Evolutionary conservation across 2,329 filamentous ascomycete species (phyloP), one percentile per base, ranked within the genome.

Genomic region (Hymenoscyphus infarciens): DNA sequence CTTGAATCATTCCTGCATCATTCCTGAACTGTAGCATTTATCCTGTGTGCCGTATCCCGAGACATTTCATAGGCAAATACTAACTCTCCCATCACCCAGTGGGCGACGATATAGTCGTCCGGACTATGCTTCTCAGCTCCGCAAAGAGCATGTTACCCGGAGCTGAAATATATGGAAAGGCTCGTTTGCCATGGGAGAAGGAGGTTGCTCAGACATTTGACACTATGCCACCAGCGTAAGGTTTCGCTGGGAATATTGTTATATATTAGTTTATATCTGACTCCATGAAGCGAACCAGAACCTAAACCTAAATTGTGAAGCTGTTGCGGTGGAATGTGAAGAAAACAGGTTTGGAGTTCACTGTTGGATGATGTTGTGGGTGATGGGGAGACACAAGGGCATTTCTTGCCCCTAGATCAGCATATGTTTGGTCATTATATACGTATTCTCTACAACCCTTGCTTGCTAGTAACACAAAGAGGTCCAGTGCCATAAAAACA

Each of bases 121-220:
- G 83, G 58, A 86, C 82, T 3, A 78, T 75, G 1, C 68, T 83
- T 52, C 71, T 84, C 13, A 75, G 82, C 56, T 78, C 76, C 1
- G 71, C 76, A 55, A 77, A 79, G 69, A 75, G 77, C 27, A 82
- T 84, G 69, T 72, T 77, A 64, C 79, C 82, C 39, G 76, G 74
- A 11, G 81, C 81, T 1, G 81, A 85, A 75, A 82, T 85, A 66
- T 84, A 78, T 68, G 80, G 80, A 60, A 83, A 84, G 77, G 79
- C 77, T 16, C 77, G 77, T 66, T 73, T 80, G 68, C 68, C 67
- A 15, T 85, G 82, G 82, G 79, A 83, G 74, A 79, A 80, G 68
- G 77, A 81, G 74, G 76, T 83, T 70, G 80, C 80, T 57, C 63
- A 74, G 62, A 81, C 78, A 33, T 79, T 78, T 65, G 77, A 80